Base-by-base conservation (phyloP, 83 land plant species). In the Picea mariana region DNA sequence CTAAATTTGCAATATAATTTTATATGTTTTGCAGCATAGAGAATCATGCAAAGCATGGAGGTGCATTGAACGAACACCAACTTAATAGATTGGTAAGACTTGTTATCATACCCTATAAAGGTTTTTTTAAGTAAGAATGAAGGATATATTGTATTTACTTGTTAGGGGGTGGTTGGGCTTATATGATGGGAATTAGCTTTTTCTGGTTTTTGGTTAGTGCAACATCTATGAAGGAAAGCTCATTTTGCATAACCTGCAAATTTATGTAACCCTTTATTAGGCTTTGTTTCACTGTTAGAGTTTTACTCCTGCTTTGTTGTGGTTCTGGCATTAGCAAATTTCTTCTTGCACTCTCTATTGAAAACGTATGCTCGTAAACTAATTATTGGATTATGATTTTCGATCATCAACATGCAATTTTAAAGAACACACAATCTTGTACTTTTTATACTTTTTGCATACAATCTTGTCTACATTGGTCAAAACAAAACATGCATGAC, bases 11-110 rank as follows among this genome's bases (percentile, higher is more conserved):
- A 31, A 31, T 31, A 31, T 31, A 31, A 31, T 31, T 31, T 31
- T 31, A 31, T 31, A 31, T 31, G 34, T 31, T 31, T 31, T 31
- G 34, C 34, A 31, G 99, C 64, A 98, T 98, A 79, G 99, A 98
- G 86, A 92, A 83, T 60, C 99, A 97, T 90, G 98, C 99, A 63
- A 97, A 44, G 47, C 47, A 44, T 44, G 47, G 47, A 44, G 47
- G 47, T 44, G 47, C 47, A 44, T 44, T 44, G 44, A 97, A 97
- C 82, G 97, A 94, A 72, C 99, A 97, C 88, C 99, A 97, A 86
- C 94, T 95, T 23, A 97, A 85, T 79, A 90, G 99, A 86, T 81
- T 97, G 97, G 59, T 97, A 62, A 85, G 91, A 55, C 63, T 83
- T 82, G 65, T 5, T 76, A 6, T 23, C 17, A 55, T 24, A n/a